Evolutionary conservation across 2,329 filamentous ascomycete species (phyloP).

Genomic region (Aureobasidium sp.): DNA sequence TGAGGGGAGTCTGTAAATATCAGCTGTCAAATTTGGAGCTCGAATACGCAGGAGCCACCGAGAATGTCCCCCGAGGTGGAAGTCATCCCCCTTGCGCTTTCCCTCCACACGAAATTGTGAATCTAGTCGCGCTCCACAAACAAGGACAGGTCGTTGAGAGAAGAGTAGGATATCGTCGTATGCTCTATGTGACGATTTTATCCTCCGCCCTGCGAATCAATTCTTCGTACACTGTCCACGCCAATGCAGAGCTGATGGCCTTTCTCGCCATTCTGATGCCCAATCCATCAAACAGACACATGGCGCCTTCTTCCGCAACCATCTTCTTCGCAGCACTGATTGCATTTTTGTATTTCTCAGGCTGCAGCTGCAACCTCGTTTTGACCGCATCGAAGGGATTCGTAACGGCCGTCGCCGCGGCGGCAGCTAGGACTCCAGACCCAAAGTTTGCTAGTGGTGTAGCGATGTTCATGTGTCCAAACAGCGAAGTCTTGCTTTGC

Average conservation of each 20-base stretch:
- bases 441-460: constrained; percentile 54
- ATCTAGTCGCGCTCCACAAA: neutral
- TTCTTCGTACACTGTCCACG: constrained; percentile 97
- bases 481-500: constrained; percentile 55
- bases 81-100: too few species aligned
- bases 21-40: neutral
- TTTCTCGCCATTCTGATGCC: constrained; percentile 83
- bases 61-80: too few species aligned
- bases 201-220: constrained; percentile 64
- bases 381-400: constrained; percentile 98
- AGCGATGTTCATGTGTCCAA: constrained; percentile 46
- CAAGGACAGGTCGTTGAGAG: neutral
- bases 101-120: too few species aligned
- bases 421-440: constrained; percentile 72
- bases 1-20: neutral
- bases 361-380: constrained; percentile 86
- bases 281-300: constrained; percentile 77
- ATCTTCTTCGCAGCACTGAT: constrained; percentile 67
- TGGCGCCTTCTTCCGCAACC: constrained; percentile 69
- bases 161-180: neutral
- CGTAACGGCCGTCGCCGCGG: constrained; percentile 74
- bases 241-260: constrained; percentile 84
- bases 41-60: neutral
- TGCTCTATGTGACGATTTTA: constrained; percentile 1
- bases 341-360: constrained; percentile 73